Conservation (phyloP, 345 rosid species). For the Eucalyptus curtisii region DNA sequence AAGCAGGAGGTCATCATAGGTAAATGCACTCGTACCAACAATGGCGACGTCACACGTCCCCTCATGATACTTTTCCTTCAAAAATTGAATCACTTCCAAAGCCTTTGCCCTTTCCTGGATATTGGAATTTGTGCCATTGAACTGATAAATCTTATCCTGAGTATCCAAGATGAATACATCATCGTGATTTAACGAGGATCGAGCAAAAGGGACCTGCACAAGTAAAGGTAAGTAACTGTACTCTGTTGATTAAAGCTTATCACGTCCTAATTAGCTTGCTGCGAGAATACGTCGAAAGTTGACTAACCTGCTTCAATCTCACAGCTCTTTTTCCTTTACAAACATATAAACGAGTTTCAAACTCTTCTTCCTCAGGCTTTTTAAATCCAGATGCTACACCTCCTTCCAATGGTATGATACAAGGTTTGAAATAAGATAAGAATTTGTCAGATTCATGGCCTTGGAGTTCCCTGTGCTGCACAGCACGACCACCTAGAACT, state of each 20-base stretch:
- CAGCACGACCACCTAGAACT: conserved; percentile 96
- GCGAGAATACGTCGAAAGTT: neutral
- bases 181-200: conserved; percentile 93
- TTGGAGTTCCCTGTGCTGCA: conserved; percentile 93
- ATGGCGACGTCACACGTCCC: conserved; percentile 77
- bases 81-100: conserved; percentile 83
- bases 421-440: conserved; percentile 95
- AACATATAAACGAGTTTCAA: conserved; percentile 78
- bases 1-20: neutral
- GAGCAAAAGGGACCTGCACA: conserved; percentile 84
- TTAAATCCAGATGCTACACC: conserved; percentile 96
- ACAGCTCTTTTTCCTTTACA: conserved; percentile 90
- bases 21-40: conserved; percentile 46
- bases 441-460: conserved; percentile 98
- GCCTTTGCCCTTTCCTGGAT: conserved; percentile 99
- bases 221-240: conserved; percentile 2
- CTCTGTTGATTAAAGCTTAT: neutral
- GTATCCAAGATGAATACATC: conserved; percentile 95
- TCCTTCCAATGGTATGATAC: conserved; percentile 92
- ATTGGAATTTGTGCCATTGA: conserved; percentile 95
- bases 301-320: conserved; percentile 85
- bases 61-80: conserved; percentile 84
- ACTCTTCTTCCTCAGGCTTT: conserved; percentile 71
- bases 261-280: neutral
- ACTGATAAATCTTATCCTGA: conserved; percentile 80